Evolutionary conservation across 805 yeast species (phyloP).

Genomic region (Wickerhamiella dianesei): DNA sequence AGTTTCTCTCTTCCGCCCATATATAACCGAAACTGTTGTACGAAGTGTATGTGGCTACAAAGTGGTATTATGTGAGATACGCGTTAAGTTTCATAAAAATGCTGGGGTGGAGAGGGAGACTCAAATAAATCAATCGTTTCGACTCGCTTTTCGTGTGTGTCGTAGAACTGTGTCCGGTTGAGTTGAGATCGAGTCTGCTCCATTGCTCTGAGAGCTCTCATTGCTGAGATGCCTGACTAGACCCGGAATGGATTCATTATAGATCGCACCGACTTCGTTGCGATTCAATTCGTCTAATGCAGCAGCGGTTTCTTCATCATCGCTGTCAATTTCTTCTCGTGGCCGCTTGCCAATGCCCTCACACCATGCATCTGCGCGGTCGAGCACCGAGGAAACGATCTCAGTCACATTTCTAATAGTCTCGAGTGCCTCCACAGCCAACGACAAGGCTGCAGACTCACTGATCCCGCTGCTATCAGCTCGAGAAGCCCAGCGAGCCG

Average conservation of each 20-base stretch:
- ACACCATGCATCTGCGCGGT: constrained; percentile 75
- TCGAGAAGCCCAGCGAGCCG: constrained; percentile 51
- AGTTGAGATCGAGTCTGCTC: not conserved
- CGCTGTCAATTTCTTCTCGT: constrained; percentile 1
- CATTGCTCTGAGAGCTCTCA: not conserved
- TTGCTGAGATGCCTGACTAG: not conserved
- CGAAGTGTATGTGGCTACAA: not conserved
- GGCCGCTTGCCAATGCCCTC: constrained; percentile 23
- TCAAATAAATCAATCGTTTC: constrained; percentile 55
- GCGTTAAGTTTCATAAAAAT: not conserved
- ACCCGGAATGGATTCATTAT: constrained; percentile 1
- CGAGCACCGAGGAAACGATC: constrained; percentile 74
- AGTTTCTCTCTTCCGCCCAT: not conserved
- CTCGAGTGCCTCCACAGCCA: constrained; percentile 81
- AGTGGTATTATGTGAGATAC: not conserved
- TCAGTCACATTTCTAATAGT: constrained; percentile 72
- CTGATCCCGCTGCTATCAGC: constrained; percentile 11
- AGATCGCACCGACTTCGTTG: not conserved
- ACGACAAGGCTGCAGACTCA: constrained; percentile 59
- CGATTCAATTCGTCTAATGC: not conserved
- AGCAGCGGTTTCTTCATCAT: not conserved
- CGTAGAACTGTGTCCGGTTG: not conserved
- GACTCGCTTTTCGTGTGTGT: constrained; percentile 43
- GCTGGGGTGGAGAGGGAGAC: constrained; percentile 55
- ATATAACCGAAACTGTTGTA: not conserved